Percentiles rank a stretch among this genome's conserved stretches.
Conservation (phyloP, 2,329 filamentous ascomycete genomes). For the Pseudogymnoascus sp. region DNA sequence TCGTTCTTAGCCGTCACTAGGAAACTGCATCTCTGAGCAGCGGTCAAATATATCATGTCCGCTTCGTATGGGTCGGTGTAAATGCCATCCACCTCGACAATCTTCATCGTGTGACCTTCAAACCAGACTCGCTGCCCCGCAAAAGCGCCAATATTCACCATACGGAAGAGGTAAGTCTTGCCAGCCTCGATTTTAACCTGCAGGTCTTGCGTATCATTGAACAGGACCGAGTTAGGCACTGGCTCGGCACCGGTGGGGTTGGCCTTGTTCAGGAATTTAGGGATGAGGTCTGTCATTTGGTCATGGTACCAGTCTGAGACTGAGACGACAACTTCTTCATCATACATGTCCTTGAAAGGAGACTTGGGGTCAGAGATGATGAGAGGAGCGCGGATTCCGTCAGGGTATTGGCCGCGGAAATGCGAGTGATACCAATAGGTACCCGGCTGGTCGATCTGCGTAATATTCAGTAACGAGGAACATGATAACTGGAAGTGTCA, state of each 20-base stretch:
- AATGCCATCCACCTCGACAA: constrained; percentile 66
- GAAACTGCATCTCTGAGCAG: constrained; percentile 59
- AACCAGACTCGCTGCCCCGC: constrained; percentile 58
- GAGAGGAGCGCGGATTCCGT: constrained; percentile 47
- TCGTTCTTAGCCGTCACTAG: constrained; percentile 55
- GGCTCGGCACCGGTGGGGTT: constrained; percentile 47
- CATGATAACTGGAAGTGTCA: constrained; percentile 15
- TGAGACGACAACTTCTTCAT: constrained; percentile 47
- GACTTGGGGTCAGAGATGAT: constrained; percentile 45
- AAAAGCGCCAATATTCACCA: constrained; percentile 68
- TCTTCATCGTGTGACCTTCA: constrained; percentile 56
- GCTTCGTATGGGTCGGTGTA: constrained; percentile 54
- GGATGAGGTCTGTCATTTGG: constrained; percentile 40
- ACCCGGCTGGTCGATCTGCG: constrained; percentile 51
- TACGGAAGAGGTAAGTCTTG: constrained; percentile 63
- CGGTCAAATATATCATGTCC: constrained; percentile 55
- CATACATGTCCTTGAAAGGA: constrained; percentile 39
- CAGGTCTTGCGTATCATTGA: constrained; percentile 57
- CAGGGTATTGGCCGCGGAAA: constrained; percentile 45
- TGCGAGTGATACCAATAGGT: constrained; percentile 71
- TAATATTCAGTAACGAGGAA: constrained; percentile 1
- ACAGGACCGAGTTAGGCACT: constrained; percentile 39
- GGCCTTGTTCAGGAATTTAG: constrained; percentile 37
- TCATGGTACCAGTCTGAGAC: constrained; percentile 54
- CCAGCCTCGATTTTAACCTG: constrained; percentile 52